Evolutionary conservation across 495 filamentous ascomycete species (phyloP).

Genomic region (Penicillium riverlandense): DNA sequence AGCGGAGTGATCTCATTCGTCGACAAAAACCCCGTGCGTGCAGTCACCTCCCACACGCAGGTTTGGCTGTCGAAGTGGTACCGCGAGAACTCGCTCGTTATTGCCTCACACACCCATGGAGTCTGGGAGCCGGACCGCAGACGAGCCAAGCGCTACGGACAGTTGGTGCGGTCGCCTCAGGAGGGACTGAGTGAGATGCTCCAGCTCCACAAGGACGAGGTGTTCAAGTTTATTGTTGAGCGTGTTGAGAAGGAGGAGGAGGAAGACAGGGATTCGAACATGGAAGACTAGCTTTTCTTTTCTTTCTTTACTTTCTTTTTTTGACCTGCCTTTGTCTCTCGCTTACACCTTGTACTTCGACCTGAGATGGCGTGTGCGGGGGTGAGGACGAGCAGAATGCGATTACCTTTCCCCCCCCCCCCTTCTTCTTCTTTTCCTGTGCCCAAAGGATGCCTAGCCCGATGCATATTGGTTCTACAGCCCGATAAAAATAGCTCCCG

Average conservation of each 20-base stretch:
- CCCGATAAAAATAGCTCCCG: too few relatives aligned
- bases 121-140: slow-evolving; percentile 36
- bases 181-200: slow-evolving; percentile 59
- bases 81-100: slow-evolving; percentile 30
- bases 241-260: slow-evolving; percentile 32
- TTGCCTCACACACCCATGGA: too few relatives aligned
- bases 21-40: slow-evolving; percentile 41
- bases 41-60: slow-evolving; percentile 58
- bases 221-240: slow-evolving; percentile 46
- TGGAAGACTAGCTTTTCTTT: slow-evolving; percentile 5
- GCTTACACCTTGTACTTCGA: too few relatives aligned
- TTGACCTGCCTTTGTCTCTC: not conserved
- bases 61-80: slow-evolving; percentile 64
- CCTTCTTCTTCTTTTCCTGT: too few relatives aligned
- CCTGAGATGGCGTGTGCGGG: too few relatives aligned
- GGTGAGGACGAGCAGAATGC: too few relatives aligned
- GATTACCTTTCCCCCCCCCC: too few relatives aligned
- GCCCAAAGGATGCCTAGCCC: too few relatives aligned
- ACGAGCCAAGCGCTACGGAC: slow-evolving; percentile 62
- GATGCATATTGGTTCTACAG: too few relatives aligned
- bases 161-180: slow-evolving; percentile 46
- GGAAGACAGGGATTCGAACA: slow-evolving; percentile 13
- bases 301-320: not conserved
- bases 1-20: slow-evolving; percentile 52
- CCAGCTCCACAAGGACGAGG: slow-evolving; percentile 48